phyloP scores from a whole-genome alignment of 2,329 filamentous ascomycete genomes.

The Curvularia lunata region DNA sequence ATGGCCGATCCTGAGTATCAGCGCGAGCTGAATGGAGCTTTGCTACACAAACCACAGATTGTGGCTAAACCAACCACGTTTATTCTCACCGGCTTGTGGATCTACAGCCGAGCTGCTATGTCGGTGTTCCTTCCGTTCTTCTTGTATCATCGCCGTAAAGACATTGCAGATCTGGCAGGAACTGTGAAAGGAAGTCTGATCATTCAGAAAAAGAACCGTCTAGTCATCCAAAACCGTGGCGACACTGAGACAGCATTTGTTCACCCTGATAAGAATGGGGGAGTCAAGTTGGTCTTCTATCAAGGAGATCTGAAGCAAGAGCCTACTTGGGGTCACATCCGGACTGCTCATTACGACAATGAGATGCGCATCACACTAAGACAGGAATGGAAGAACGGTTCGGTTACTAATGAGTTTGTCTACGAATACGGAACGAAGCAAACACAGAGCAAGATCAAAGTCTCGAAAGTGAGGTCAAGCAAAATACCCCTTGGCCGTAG shows the following conservation, averaged over 20 bases:
- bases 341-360: constrained; percentile 57
- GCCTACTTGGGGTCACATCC: constrained; percentile 53
- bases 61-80: constrained; percentile 50
- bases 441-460: constrained; percentile 41
- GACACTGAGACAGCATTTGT: constrained; percentile 59
- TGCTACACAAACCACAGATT: constrained; percentile 44
- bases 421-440: constrained; percentile 55
- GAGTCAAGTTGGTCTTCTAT: constrained; percentile 50
- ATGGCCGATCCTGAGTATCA: constrained; percentile 61
- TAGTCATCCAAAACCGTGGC: constrained; percentile 57
- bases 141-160: constrained; percentile 57
- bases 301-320: constrained; percentile 51
- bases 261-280: constrained; percentile 45
- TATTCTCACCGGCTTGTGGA: constrained; percentile 57
- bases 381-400: constrained; percentile 54
- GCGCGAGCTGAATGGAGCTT: constrained; percentile 57
- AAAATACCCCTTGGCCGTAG: constrained; percentile 50
- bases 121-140: constrained; percentile 56
- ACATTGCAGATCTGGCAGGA: constrained; percentile 56
- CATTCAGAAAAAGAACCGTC: constrained; percentile 54
- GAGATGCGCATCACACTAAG: constrained; percentile 54
- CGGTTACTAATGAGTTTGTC: constrained; percentile 55
- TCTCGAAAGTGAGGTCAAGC: constrained; percentile 49
- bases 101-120: constrained; percentile 55
- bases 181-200: constrained; percentile 59